A percentile compares a stretch with the other conserved stretches of the same genome.
Conservation (phyloP, 2,329 filamentous ascomycete species). For the Didymella exigua region DNA sequence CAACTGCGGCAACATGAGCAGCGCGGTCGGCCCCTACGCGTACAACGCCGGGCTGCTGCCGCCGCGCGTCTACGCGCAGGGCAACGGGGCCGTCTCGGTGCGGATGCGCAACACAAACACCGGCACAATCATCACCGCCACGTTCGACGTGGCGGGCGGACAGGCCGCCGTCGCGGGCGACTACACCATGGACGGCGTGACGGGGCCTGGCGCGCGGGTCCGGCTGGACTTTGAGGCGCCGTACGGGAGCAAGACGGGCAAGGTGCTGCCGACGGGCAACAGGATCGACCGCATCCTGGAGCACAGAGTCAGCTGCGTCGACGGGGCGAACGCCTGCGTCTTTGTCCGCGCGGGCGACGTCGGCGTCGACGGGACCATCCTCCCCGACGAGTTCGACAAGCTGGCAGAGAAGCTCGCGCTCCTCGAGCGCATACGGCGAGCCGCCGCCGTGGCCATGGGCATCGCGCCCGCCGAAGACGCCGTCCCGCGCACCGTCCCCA, state of each 20-base stretch:
- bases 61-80: conserved; percentile 32
- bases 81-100: conserved; percentile 54
- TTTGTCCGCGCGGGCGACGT: conserved; percentile 65
- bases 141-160: conserved; percentile 59
- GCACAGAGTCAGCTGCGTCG: conserved; percentile 62
- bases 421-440: conserved; percentile 63
- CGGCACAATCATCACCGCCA: conserved; percentile 64
- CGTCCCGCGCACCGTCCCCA: conserved; percentile 65
- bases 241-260: conserved; percentile 67
- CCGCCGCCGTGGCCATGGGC: conserved; percentile 67
- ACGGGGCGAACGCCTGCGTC: conserved; percentile 68
- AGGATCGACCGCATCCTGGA: conserved; percentile 58
- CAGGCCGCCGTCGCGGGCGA: conserved; percentile 58
- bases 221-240: conserved; percentile 67
- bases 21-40: conserved; percentile 68
- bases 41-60: conserved; percentile 60
- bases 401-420: conserved; percentile 56
- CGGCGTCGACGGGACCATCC: conserved; percentile 56
- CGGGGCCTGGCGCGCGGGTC: conserved; percentile 63
- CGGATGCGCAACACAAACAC: conserved; percentile 76
- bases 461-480: conserved; percentile 54
- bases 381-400: conserved; percentile 61
- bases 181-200: conserved; percentile 68
- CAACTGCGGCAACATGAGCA: conserved; percentile 82
- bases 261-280: conserved; percentile 65